phyloP scores from a whole-genome alignment of 2,329 filamentous ascomycete genomes.

The Xylariaceae sp. region DNA sequence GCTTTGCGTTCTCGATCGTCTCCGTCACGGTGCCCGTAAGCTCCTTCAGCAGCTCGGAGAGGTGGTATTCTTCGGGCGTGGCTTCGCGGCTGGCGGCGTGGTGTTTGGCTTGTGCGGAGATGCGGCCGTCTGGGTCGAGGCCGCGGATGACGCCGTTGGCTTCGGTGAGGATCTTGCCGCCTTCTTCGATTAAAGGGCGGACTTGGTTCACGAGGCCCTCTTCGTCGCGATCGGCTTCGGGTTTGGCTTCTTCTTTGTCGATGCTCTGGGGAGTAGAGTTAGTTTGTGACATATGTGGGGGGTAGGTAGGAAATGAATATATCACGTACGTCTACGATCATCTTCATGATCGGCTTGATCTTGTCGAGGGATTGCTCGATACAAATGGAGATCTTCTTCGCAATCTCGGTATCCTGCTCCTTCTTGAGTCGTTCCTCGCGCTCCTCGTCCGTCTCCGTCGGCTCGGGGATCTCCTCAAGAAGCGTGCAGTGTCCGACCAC shows the following conservation, averaged over 20 bases:
- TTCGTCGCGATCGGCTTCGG: slow-evolving; percentile 84
- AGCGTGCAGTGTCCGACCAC: slow-evolving; percentile 64
- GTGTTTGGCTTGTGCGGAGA: slow-evolving; percentile 78
- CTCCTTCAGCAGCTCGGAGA: slow-evolving; percentile 82
- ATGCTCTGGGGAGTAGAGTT: slow-evolving; percentile 51
- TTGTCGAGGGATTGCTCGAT: slow-evolving; percentile 77
- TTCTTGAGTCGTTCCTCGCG: slow-evolving; percentile 51
- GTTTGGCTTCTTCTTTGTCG: slow-evolving; percentile 71
- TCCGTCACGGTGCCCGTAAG: slow-evolving; percentile 74
- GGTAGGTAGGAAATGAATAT: too few species aligned
- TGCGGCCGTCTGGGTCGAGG: slow-evolving; percentile 82
- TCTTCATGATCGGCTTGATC: slow-evolving; percentile 77
- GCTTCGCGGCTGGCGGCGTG: slow-evolving; percentile 70
- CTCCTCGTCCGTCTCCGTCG: slow-evolving; percentile 54
- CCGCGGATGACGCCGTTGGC: slow-evolving; percentile 82
- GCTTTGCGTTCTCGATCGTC: slow-evolving; percentile 82
- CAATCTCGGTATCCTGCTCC: slow-evolving; percentile 69
- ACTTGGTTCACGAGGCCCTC: slow-evolving; percentile 82
- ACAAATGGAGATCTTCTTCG: slow-evolving; percentile 66
- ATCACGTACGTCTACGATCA: slow-evolving; percentile 60
- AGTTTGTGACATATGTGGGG: too few species aligned
- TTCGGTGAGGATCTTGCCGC: slow-evolving; percentile 73
- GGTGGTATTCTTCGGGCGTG: slow-evolving; percentile 74
- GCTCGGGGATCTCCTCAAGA: slow-evolving; percentile 53
- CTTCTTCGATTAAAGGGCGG: slow-evolving; percentile 84